These are phyloP conservation scores for Chytriomyces hyalinus DNA, from an alignment of 192 early-diverging fungal species.

Conservation along the genomic window DNA sequence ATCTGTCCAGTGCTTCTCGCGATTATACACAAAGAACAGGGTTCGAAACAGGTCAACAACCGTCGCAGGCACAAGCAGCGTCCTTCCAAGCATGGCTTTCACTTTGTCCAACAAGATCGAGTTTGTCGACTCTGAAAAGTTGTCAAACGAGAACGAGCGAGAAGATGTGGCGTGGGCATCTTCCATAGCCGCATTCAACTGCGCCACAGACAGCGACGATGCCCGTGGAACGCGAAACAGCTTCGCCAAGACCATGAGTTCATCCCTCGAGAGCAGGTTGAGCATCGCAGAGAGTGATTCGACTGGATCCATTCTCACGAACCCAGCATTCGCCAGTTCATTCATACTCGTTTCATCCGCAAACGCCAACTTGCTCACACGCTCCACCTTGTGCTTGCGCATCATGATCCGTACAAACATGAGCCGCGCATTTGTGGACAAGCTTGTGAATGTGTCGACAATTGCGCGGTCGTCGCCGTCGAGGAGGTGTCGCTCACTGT, in stretches of 20 bases:
- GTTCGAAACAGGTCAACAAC: constrained; percentile 35
- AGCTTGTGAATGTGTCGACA: constrained; percentile 9
- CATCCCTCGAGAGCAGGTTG: constrained; percentile 8
- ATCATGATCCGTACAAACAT: constrained; percentile 24
- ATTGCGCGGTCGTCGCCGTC: background rate
- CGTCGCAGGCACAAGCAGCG: constrained; percentile 18
- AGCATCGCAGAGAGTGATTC: background rate
- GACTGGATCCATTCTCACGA: constrained; percentile 6
- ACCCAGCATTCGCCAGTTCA: background rate
- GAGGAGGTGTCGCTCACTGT: constrained; percentile 30
- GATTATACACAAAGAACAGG: constrained; percentile 44
- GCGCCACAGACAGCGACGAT: constrained; percentile 9
- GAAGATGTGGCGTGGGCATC: background rate
- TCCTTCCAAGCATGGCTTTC: constrained; percentile 13
- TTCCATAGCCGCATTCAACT: background rate
- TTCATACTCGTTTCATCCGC: background rate
- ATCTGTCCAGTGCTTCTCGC: constrained; percentile 39
- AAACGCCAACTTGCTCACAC: background rate
- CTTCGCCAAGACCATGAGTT: constrained; percentile 25
- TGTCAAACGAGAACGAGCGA: background rate
- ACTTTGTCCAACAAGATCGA: background rate
- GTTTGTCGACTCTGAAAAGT: background rate
- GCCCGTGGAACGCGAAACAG: background rate
- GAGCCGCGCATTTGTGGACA: background rate
- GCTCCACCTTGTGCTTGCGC: constrained; percentile 27